Evolutionary conservation across 192 early-diverging fungal genomes (phyloP), one percentile per base, ranked within the genome.

Genomic region (Phycomyces blakesleeanus): DNA sequence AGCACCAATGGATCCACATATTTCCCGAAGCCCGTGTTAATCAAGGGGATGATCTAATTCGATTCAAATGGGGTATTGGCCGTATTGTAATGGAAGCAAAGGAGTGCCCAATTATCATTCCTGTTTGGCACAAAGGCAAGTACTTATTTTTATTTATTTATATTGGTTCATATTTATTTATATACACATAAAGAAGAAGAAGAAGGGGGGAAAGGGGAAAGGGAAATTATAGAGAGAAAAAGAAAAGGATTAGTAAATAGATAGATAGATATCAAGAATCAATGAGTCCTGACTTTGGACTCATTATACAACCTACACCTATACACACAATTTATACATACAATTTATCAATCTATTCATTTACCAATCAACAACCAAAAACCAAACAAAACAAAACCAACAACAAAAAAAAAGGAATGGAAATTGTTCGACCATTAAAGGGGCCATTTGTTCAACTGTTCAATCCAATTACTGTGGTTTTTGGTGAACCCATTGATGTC

Each of bases 1-100:
- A 85, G 20, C 84, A 85, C 60, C 69, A 75, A 14, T 96, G 94
- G 94, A 80, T 96, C 39, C 94, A 96, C 54, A 77, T 96, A n/a
- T 96, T 92, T 61, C 89, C 94, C 5, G 94, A 96, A 64, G 91
- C 81, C 34, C 84, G 78, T 59, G 79, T 91, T 47, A 85, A 89
- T 70, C 87, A 89, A 64, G 60, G 70, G 4, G 64, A 73, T 5
- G 47, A 26, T 5, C 53, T 90, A 57, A 71, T 85, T 44, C 81
- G 79, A 37, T 92, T 93, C 66, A 85, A 87, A 67, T 96, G 94
- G 94, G 94, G 94, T 11, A 80, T 96, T 10, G 90, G 87, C 14
- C 79, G 94, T 27, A 73, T 96, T 65, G 71, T 93, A 22, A 90
- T 92, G 90, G 94, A 96, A 63, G 76, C 87, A 6, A 75, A 81